Base-by-base conservation (phyloP, 2,329 filamentous ascomycete species). In the Pseudocercospora crystallina region DNA sequence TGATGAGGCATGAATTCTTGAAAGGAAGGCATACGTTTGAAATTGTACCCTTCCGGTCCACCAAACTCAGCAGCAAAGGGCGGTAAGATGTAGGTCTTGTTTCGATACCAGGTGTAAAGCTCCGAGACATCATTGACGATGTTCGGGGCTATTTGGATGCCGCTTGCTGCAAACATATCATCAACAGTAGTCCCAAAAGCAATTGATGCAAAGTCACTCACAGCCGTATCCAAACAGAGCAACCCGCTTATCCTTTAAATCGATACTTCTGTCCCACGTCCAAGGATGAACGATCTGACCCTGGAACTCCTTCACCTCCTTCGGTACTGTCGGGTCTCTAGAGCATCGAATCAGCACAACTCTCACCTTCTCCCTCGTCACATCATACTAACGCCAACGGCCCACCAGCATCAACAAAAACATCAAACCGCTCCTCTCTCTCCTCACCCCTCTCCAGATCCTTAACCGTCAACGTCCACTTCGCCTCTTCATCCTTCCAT, bases 41-140 rank as follows among this genome's bases (percentile, higher is more conserved):
- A 57, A 34, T 59, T 59, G 8, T 44, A 47, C 5, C 56, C 56
- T 31, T 34, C 47, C 5, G 29, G 8, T 11, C 43, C 56, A 15
- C 44, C 49, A 17, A 49, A 54, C 8, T 20, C 20, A 14, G 51
- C 48, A 14, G 43, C 40, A 2, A 42, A 42, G 11, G 52, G 52
- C n/a, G 55, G 51, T 3, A 53, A 42, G 9, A 58, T 46, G 37
- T 56, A 58, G 8, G 52, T 48, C 35, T 46, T 52, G 40, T 52
- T 55, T 12, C 55, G 20, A 31, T 50, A 58, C 52, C 55, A 58
- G 4, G 53, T 59, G 29, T 57, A 57, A 4, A 57, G 47, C 36
- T 54, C 53, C 8, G 47, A 36, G 11, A 55, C 54, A 36, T 47
- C n/a, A 9, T 53, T 49, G 30, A 59, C 20, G 32, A 59, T 57